Percentiles rank a stretch among this genome's conserved stretches.
phyloP scores from a whole-genome alignment of 2,329 filamentous ascomycete species.

The Drechmeria coniospora region DNA sequence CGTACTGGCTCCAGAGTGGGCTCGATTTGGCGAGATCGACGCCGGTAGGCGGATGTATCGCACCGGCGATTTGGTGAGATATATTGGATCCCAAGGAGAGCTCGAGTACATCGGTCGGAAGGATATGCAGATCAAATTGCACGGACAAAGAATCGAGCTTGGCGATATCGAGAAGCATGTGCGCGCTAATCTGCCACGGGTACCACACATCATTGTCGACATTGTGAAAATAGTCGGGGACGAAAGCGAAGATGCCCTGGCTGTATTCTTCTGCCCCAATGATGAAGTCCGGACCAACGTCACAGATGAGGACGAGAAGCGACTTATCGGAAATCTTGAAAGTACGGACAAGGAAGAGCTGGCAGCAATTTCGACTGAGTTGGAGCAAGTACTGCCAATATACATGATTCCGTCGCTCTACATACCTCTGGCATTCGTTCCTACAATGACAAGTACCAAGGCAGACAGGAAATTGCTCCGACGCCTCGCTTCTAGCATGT shows the following conservation, averaged over 20 bases:
- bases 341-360: background rate
- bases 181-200: background rate
- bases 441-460: background rate
- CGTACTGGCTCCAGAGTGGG: background rate
- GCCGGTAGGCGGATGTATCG: background rate
- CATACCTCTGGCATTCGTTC: background rate
- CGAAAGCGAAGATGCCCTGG: background rate
- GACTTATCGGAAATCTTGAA: background rate
- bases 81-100: background rate
- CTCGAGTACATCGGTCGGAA: background rate
- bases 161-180: conserved; percentile 1
- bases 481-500: background rate
- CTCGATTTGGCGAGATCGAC: background rate
- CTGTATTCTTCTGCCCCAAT: background rate
- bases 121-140: background rate
- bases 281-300: background rate
- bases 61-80: conserved; percentile 1
- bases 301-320: background rate
- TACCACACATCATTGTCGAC: background rate
- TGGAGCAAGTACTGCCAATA: background rate
- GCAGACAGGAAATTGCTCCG: background rate
- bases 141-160: conserved; percentile 1
- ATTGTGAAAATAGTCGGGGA: background rate
- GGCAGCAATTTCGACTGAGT: no score
- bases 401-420: conserved; percentile 1